Conservation (phyloP, 2,329 filamentous ascomycete genomes). For the Fusarium temperatum region DNA sequence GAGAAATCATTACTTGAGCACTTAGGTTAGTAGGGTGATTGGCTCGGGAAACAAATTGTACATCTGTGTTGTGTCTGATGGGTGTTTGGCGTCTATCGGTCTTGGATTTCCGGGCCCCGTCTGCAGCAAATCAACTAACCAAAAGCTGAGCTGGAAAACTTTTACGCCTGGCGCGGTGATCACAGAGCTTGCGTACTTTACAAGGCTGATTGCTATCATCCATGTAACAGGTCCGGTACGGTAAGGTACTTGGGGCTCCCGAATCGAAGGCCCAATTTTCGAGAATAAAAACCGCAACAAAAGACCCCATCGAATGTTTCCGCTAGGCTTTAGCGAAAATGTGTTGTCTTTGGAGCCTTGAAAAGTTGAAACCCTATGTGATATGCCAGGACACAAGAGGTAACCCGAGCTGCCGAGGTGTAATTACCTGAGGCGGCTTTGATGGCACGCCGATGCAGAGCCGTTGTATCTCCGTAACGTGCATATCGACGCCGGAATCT, state of each 20-base stretch:
- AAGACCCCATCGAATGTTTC: slow-evolving; percentile 3
- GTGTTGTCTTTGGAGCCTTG: background rate
- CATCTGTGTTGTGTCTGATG: background rate
- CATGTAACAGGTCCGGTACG: background rate
- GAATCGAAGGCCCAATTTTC: slow-evolving; percentile 25
- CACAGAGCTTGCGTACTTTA: background rate
- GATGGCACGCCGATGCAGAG: slow-evolving; percentile 8
- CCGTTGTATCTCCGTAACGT: slow-evolving; percentile 6
- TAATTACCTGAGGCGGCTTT: background rate
- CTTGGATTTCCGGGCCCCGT: background rate
- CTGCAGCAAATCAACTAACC: background rate
- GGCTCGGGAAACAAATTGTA: background rate
- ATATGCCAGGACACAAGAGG: background rate
- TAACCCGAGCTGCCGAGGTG: background rate
- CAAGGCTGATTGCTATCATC: slow-evolving; percentile 21
- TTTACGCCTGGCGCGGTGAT: background rate
- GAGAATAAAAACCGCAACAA: slow-evolving; percentile 21
- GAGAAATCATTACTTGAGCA: background rate
- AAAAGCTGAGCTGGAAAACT: background rate
- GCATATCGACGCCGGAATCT: background rate
- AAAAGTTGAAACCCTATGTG: background rate
- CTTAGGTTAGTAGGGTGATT: background rate
- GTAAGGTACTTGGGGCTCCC: slow-evolving; percentile 8
- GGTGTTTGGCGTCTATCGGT: background rate
- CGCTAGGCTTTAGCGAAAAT: background rate